Base-by-base conservation (phyloP, 2,329 filamentous ascomycete species). In the Purpureocillium takamizusanense region DNA sequence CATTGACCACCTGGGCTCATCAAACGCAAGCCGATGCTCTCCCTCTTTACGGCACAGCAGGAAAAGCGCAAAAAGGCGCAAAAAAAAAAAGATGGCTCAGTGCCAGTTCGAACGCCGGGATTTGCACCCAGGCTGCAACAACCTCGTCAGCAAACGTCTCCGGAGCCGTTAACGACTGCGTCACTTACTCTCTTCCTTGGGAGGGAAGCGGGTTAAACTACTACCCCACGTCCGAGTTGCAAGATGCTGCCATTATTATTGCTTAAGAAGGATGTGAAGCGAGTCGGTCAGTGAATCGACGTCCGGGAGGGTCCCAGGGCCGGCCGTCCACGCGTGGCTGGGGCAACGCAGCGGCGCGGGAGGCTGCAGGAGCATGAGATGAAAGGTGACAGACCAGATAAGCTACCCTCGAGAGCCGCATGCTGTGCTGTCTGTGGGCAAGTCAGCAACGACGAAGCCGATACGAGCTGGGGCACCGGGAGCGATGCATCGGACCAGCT, bases 151-250 rank as follows among this genome's bases (percentile, higher is more conserved):
- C 21, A 38, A 31, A 23, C 16, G 27, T 30, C 16, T 15, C 31
- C 34, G 31, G 36, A 36, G 33, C 33, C 38, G 27, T 37, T 31
- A 29, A 37, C 35, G 9, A 32, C 39, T 47, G 44, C 37, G 42
- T 41, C 30, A 49, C 47, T 46, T 40, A 49, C 47, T 49, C 43
- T 50, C 48, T 50, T 44, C 46, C 39, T 49, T 49, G 45, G 46
- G 48, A 47, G 47, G 41, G 47, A 44, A 50, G 47, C 46, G 39
- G 47, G 47, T 50, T 50, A 44, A 25, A 46, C 45, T 46, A 42
- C 45, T 50, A 51, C 48, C 48, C 47, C 42, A 51, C 47, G 46
- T 42, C 41, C 48, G 48, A 51, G 11, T 41, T 40, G 29, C 15
- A 15, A 28, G 14, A 11, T 18, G 15, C 13, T 36, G 17, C 15